Conservation (phyloP, 129 eudicot species). For the Escallonia rubra region DNA sequence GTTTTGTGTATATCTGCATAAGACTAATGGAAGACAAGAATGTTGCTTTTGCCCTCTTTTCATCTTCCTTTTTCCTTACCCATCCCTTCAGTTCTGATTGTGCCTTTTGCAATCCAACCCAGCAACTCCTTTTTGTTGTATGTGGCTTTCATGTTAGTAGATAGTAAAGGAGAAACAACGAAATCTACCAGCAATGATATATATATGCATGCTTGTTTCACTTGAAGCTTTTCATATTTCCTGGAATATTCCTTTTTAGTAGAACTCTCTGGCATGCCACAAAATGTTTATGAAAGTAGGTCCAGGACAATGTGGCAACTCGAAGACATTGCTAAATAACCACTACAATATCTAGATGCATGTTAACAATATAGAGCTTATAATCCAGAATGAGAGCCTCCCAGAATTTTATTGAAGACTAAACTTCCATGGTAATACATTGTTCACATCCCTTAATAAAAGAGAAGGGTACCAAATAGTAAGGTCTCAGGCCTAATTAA, state of each 20-base stretch:
- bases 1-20: slow-evolving; percentile 3
- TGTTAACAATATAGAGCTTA: not conserved
- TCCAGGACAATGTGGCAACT: too few species aligned
- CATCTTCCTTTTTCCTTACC: slow-evolving; percentile 1
- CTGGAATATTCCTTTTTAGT: not conserved
- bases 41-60: not conserved
- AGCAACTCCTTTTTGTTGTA: slow-evolving; percentile 12
- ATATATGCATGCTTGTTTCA: slow-evolving; percentile 8
- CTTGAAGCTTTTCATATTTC: slow-evolving; percentile 4
- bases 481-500: not conserved
- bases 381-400: not conserved
- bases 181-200: slow-evolving; percentile 6
- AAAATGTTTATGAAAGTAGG: not conserved
- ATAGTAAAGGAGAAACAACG: not conserved
- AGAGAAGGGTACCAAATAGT: not conserved
- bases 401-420: too few species aligned
- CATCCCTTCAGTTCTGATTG: not conserved
- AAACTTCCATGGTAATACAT: not conserved
- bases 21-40: slow-evolving; percentile 8
- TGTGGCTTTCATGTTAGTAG: slow-evolving; percentile 14
- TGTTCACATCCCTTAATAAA: not conserved
- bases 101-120: not conserved
- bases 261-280: not conserved
- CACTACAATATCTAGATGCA: not conserved
- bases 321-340: not conserved